Evolutionary conservation across 1,284 basidiomycete species (phyloP).

Genomic region (Austropuccinia psidii): DNA sequence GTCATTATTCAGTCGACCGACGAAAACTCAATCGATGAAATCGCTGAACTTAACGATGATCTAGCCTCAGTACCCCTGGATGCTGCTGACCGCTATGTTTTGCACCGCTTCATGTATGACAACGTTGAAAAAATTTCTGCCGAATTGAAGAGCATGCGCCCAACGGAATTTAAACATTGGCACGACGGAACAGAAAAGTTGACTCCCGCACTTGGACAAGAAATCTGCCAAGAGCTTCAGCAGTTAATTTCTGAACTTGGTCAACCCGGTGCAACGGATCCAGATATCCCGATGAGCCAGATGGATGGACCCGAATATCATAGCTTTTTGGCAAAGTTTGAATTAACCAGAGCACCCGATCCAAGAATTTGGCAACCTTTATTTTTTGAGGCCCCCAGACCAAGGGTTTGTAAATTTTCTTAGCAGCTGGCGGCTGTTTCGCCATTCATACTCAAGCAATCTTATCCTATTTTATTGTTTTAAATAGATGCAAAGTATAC

Average conservation of each 20-base stretch:
- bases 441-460: no score
- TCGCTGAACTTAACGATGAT: background rate
- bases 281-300: constrained; percentile 41
- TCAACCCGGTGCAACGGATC: constrained; percentile 57
- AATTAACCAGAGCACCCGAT: constrained; percentile 23
- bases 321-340: constrained; percentile 24
- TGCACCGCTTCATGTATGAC: constrained; percentile 73
- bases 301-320: constrained; percentile 19
- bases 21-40: background rate
- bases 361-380: constrained; percentile 9
- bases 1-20: constrained; percentile 11
- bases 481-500: constrained; percentile 21
- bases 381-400: constrained; percentile 34
- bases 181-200: constrained; percentile 45
- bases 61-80: constrained; percentile 53
- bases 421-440: no score
- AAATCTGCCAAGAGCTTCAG: constrained; percentile 67
- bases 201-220: constrained; percentile 58
- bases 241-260: constrained; percentile 68
- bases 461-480: background rate
- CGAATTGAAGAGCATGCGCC: constrained; percentile 56
- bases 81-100: constrained; percentile 68
- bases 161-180: constrained; percentile 36
- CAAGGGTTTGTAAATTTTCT: constrained; percentile 12
- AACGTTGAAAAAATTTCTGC: constrained; percentile 76